phyloP scores from a whole-genome alignment of 2,329 filamentous ascomycete genomes.

The Aspergillus calidoustus region DNA sequence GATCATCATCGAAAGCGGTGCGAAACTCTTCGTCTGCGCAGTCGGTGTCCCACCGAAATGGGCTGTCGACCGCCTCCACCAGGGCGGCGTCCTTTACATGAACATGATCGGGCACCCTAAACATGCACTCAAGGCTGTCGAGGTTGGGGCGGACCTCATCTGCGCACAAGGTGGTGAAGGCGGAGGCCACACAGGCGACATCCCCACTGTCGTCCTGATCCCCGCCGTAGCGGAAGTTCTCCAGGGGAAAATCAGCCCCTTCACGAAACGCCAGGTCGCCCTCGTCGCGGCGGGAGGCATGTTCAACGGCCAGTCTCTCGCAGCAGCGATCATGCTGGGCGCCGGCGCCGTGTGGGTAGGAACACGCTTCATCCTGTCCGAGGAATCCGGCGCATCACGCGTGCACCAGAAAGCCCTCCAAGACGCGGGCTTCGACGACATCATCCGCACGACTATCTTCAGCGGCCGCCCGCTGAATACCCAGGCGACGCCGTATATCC shows the following conservation, averaged over 20 bases:
- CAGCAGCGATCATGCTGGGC: constrained; percentile 89
- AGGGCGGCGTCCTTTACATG: constrained; percentile 90
- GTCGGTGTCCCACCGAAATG: constrained; percentile 89
- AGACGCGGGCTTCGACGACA: constrained; percentile 92
- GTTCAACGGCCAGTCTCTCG: constrained; percentile 88
- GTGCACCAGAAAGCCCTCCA: constrained; percentile 94
- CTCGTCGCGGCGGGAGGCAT: constrained; percentile 95
- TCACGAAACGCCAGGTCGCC: constrained; percentile 85
- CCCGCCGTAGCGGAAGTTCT: constrained; percentile 84
- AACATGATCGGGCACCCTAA: constrained; percentile 99
- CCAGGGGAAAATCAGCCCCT: constrained; percentile 79
- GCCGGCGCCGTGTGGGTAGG: constrained; percentile 94
- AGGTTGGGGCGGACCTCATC: constrained; percentile 91
- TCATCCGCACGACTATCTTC: constrained; percentile 96
- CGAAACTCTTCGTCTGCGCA: constrained; percentile 93
- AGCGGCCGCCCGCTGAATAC: constrained; percentile 55
- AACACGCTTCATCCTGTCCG: constrained; percentile 89
- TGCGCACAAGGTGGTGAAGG: constrained; percentile 98
- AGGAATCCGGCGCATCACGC: constrained; percentile 92
- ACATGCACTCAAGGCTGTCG: constrained; percentile 95
- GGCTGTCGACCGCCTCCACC: constrained; percentile 89
- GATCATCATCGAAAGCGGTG: constrained; percentile 89
- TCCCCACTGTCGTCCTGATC: constrained; percentile 89
- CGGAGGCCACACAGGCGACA: constrained; percentile 93
- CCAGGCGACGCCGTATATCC: constrained; percentile 68